Evolutionary conservation across 768 basidiomycete species (phyloP).

Genomic region (Podaxis mareebaensis): DNA sequence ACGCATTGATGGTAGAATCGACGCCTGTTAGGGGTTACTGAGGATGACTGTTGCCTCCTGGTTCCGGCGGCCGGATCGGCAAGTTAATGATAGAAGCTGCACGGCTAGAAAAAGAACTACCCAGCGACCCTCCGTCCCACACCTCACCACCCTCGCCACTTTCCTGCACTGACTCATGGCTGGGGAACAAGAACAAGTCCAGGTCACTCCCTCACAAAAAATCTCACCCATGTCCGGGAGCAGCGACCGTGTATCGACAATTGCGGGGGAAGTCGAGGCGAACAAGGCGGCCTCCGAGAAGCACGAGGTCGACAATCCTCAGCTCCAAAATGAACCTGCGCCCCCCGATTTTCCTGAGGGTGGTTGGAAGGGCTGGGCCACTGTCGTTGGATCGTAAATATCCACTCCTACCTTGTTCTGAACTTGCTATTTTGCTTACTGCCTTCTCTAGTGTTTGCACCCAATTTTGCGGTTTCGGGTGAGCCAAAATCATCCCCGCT

Average conservation of each 20-base stretch:
- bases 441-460: slow-evolving; percentile 15
- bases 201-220: not conserved
- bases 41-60: too few species aligned
- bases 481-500: not conserved
- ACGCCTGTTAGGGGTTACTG: too few species aligned
- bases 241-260: not conserved
- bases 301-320: not conserved
- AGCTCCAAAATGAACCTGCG: not conserved
- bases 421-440: not conserved
- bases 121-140: not conserved
- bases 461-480: slow-evolving; percentile 27
- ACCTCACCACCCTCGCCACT: not conserved
- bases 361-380: slow-evolving; percentile 17
- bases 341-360: slow-evolving; percentile 17
- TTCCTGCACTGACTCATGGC: not conserved
- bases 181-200: not conserved
- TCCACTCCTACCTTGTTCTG: not conserved
- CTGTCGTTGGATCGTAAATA: slow-evolving; percentile 19
- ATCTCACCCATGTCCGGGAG: not conserved
- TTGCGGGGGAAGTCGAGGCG: too few species aligned
- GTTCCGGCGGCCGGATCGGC: too few species aligned
- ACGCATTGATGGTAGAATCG: too few species aligned
- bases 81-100: not conserved
- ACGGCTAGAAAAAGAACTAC: not conserved
- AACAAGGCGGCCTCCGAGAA: not conserved